These are phyloP conservation scores for Elsinoe perseae DNA, from an alignment of 2,329 filamentous ascomycete genomes.

Conservation along the genomic window DNA sequence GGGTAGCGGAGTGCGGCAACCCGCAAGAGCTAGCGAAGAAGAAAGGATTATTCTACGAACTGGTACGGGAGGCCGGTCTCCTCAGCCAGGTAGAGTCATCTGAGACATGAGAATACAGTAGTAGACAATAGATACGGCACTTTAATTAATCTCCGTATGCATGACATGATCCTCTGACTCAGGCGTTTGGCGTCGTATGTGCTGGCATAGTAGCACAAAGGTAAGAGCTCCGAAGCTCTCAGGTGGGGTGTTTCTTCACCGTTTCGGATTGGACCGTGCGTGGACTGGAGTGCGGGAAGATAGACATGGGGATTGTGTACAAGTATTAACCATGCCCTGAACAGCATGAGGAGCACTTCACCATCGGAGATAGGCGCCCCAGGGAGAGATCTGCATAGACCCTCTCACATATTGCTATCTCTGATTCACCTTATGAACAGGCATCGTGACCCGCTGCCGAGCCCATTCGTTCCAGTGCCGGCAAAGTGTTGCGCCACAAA, in stretches of 20 bases:
- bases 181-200: neutral
- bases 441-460: neutral
- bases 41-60: conserved; percentile 74
- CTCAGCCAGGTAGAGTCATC: conserved; percentile 36
- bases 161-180: neutral
- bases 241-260: neutral
- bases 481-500: conserved; percentile 2
- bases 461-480: neutral
- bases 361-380: neutral
- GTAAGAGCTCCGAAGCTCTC: neutral
- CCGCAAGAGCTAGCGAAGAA: conserved; percentile 68
- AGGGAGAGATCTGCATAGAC: neutral
- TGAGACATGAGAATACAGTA: neutral
- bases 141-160: neutral
- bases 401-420: neutral
- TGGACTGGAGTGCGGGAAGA: neutral
- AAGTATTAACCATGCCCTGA: too few relatives aligned
- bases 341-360: too few relatives aligned
- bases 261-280: neutral
- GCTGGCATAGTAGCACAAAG: neutral
- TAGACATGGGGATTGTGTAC: too few relatives aligned
- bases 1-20: conserved; percentile 86
- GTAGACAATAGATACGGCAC: neutral
- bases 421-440: neutral
- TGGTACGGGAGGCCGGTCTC: conserved; percentile 86